phyloP scores from a whole-genome alignment of 768 basidiomycete species.

The Hysterangium stoloniferum region DNA sequence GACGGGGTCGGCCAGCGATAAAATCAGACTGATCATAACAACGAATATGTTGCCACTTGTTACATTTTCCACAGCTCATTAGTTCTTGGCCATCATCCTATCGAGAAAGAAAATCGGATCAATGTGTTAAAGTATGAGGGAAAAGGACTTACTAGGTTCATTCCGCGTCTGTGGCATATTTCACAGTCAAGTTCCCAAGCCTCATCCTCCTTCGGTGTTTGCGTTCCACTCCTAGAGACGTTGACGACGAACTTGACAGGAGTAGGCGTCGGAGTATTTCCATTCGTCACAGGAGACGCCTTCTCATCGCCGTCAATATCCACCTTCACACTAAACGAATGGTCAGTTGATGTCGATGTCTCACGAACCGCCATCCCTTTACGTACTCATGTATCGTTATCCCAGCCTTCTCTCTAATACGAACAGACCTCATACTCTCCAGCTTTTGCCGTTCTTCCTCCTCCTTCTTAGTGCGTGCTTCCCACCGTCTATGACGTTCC shows the following conservation, averaged over 20 bases:
- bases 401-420: slow-evolving; percentile 6
- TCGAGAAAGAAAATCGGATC: slow-evolving; percentile 24
- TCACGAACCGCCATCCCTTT: not conserved
- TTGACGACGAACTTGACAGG: slow-evolving; percentile 8
- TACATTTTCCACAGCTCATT: slow-evolving; percentile 76
- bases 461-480: slow-evolving; percentile 31
- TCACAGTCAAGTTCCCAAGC: slow-evolving; percentile 89
- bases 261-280: not conserved
- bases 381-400: not conserved
- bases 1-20: slow-evolving; percentile 50
- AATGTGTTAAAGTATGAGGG: slow-evolving; percentile 6
- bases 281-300: slow-evolving; percentile 10
- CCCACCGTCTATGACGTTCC: slow-evolving; percentile 48
- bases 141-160: slow-evolving; percentile 54
- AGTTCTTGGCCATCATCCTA: slow-evolving; percentile 75
- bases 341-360: no score
- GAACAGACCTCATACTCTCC: slow-evolving; percentile 17
- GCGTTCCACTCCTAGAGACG: slow-evolving; percentile 35
- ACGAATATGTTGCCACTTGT: slow-evolving; percentile 82
- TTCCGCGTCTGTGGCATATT: slow-evolving; percentile 63
- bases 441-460: slow-evolving; percentile 30
- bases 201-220: slow-evolving; percentile 43
- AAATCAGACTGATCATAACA: slow-evolving; percentile 76
- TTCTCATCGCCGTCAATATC: not conserved
- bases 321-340: not conserved